Conservation (phyloP, 148 eudicot genomes). For the Spergularia bocconei region DNA sequence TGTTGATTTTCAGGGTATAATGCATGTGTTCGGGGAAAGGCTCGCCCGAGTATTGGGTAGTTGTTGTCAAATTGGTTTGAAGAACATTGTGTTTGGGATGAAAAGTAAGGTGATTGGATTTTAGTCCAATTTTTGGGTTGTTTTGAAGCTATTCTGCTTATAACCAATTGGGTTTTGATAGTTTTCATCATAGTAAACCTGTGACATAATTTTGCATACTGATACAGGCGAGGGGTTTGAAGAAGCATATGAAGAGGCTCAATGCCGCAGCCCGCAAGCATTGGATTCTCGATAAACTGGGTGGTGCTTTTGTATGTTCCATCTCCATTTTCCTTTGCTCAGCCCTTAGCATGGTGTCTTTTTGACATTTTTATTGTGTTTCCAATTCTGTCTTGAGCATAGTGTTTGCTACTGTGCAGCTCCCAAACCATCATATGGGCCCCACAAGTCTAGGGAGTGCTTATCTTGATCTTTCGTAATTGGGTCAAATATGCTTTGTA, state of each 20-base stretch:
- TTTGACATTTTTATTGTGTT: neutral
- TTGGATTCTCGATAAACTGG: constrained; percentile 63
- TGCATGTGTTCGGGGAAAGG: too few species aligned
- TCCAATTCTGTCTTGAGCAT: neutral
- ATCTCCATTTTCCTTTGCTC: neutral
- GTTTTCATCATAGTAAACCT: too few species aligned
- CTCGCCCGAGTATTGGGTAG: too few species aligned
- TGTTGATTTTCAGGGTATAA: too few species aligned
- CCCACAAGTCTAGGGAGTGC: constrained; percentile 59
- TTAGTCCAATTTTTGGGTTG: too few species aligned
- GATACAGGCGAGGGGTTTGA: constrained; percentile 54
- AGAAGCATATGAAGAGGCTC: constrained; percentile 67
- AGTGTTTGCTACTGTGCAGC: constrained; percentile 34
- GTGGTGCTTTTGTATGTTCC: constrained; percentile 44
- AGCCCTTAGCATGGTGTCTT: neutral
- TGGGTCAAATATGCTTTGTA: constrained; percentile 54
- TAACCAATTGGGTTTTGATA: too few species aligned
- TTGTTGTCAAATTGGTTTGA: too few species aligned
- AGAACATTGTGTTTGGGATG: too few species aligned
- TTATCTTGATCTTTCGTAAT: constrained; percentile 47
- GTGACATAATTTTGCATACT: too few species aligned
- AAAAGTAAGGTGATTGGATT: too few species aligned
- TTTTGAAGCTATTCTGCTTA: too few species aligned
- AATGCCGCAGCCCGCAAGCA: constrained; percentile 68
- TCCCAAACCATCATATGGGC: constrained; percentile 62